Conservation (phyloP, 192 early-diverging fungal genomes). For the Jimgerdemannia lactiflua region DNA sequence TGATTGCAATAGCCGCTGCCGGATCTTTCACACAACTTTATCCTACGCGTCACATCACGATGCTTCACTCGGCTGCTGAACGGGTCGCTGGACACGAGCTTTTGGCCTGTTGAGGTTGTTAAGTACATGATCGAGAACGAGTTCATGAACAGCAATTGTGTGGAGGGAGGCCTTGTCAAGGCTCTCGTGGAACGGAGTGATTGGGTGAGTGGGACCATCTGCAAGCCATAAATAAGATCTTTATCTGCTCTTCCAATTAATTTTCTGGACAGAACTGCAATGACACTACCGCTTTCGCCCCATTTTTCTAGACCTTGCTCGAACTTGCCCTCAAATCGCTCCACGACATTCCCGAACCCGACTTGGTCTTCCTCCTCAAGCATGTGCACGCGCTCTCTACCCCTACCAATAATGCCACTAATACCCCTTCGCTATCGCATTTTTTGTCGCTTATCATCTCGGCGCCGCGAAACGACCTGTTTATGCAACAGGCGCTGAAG, state of each 20-base stretch:
- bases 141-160: not conserved
- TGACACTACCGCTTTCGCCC: not conserved
- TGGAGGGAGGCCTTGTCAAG: not conserved
- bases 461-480: slow-evolving; percentile 1
- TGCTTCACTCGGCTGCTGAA: not conserved
- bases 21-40: not conserved
- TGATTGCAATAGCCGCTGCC: not conserved
- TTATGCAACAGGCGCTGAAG: not conserved
- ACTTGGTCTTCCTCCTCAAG: not conserved
- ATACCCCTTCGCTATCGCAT: not conserved
- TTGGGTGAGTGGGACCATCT: not conserved
- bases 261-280: no score
- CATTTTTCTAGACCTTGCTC: not conserved
- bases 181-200: not conserved
- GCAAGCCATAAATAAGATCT: no score
- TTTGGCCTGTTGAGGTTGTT: slow-evolving; percentile 4
- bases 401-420: not conserved
- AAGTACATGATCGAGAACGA: not conserved
- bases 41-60: not conserved
- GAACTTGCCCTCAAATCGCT: not conserved
- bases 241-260: no score
- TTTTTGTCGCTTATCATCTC: not conserved
- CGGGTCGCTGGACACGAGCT: not conserved
- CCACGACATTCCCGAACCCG: not conserved
- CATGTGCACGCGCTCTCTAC: not conserved